Percentiles rank a stretch among this genome's conserved stretches.
phyloP scores from a whole-genome alignment of 2,329 filamentous ascomycete species.

The Aureobasidium mangrovei region DNA sequence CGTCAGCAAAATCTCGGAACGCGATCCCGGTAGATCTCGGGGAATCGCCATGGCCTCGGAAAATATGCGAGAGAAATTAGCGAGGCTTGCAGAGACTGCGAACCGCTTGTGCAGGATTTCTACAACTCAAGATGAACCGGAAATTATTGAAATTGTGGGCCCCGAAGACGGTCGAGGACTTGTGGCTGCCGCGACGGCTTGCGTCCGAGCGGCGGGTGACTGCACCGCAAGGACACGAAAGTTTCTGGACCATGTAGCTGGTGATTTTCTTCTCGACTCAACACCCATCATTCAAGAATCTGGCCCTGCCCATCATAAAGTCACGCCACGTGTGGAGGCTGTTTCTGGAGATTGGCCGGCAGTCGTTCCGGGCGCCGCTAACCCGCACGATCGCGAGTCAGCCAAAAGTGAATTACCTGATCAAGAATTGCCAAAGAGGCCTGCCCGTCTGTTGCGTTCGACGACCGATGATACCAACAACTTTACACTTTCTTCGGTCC shows the following conservation, averaged over 20 bases:
- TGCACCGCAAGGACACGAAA: conserved; percentile 80
- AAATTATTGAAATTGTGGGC: conserved; percentile 72
- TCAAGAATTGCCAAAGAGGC: background rate
- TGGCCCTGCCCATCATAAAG: background rate
- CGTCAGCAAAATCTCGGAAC: conserved; percentile 72
- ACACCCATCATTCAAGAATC: background rate
- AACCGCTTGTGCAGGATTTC: conserved; percentile 66
- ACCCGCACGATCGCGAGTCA: background rate
- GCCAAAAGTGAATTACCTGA: background rate
- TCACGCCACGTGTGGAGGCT: background rate
- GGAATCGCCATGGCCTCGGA: conserved; percentile 60
- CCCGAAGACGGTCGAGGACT: conserved; percentile 69
- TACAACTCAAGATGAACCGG: conserved; percentile 59
- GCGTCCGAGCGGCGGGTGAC: conserved; percentile 82
- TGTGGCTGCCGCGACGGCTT: conserved; percentile 71
- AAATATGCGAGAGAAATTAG: conserved; percentile 70
- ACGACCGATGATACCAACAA: conserved; percentile 10
- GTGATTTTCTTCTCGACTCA: conserved; percentile 14
- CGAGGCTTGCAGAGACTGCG: conserved; percentile 71
- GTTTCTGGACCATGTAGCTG: conserved; percentile 66
- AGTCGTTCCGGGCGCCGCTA: conserved; percentile 3
- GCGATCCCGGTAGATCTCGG: conserved; percentile 60
- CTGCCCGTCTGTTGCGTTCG: background rate
- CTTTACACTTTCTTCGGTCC: background rate
- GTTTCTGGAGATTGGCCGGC: conserved; percentile 1